Conservation (phyloP, 2,329 filamentous ascomycete species). For the Trichoderma sp. region DNA sequence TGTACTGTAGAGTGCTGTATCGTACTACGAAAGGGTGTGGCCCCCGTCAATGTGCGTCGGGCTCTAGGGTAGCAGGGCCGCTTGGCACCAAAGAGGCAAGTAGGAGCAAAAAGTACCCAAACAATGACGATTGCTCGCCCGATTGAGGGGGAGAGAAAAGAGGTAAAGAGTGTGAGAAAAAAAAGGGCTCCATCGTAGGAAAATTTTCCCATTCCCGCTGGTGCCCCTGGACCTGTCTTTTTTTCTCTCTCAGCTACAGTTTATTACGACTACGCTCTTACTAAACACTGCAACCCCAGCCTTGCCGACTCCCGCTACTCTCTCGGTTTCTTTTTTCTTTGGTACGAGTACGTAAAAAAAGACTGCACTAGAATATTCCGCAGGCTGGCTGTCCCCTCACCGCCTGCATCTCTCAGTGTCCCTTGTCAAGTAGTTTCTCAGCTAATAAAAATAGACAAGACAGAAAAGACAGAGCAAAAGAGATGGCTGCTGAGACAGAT, state of each 20-base stretch:
- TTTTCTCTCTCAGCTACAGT: not conserved
- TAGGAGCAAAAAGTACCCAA: not conserved
- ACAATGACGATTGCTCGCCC: not conserved
- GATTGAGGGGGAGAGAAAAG: not conserved
- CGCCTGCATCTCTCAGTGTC: not conserved
- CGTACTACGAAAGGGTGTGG: too few relatives aligned
- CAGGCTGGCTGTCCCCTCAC: not conserved
- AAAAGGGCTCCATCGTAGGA: not conserved
- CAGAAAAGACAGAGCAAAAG: not conserved
- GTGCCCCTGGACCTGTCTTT: not conserved
- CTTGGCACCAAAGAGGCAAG: not conserved
- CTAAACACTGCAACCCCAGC: not conserved
- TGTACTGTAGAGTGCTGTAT: not conserved
- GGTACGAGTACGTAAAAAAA: not conserved
- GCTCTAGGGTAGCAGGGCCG: conserved; percentile 8
- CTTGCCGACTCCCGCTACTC: not conserved
- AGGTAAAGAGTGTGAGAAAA: not conserved
- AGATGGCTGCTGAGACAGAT: conserved; percentile 26
- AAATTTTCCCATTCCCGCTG: conserved; percentile 3
- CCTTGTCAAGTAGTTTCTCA: not conserved
- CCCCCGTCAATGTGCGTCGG: not conserved
- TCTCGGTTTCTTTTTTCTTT: not conserved
- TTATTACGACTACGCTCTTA: not conserved
- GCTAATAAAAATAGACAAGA: not conserved
- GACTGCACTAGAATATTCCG: not conserved